A percentile compares a stretch with the other conserved stretches of the same genome.
Conservation (phyloP, 179 eudicot genomes). For the Gypsophila paniculata region DNA sequence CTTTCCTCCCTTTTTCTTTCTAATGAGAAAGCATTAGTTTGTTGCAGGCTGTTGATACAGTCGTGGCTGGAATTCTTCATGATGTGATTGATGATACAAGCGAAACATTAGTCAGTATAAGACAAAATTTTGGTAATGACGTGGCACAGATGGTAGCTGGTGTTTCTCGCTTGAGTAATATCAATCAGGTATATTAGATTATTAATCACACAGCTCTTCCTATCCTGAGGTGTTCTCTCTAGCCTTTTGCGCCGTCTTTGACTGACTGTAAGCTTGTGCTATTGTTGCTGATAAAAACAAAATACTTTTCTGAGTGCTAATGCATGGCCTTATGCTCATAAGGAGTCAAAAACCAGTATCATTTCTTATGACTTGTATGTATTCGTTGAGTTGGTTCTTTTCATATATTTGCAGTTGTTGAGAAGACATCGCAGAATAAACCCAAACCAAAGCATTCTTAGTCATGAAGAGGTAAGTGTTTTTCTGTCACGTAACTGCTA, state of each 20-base stretch:
- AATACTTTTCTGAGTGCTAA: neutral
- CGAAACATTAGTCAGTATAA: slow-evolving; percentile 50
- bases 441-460: slow-evolving; percentile 50
- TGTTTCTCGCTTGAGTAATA: slow-evolving; percentile 85
- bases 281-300: neutral
- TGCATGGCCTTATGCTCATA: neutral
- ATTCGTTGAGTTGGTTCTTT: slow-evolving; percentile 9
- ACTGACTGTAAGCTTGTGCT: neutral
- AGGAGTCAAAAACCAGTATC: neutral
- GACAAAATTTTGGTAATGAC: slow-evolving; percentile 68
- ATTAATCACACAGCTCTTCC: neutral
- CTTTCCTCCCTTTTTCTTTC: neutral
- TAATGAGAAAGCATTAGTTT: slow-evolving; percentile 15
- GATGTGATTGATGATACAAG: slow-evolving; percentile 86
- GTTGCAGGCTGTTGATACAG: slow-evolving; percentile 79
- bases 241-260: neutral
- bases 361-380: neutral
- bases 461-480: slow-evolving; percentile 65
- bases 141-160: slow-evolving; percentile 84
- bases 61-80: slow-evolving; percentile 93
- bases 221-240: neutral
- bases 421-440: slow-evolving; percentile 81
- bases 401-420: slow-evolving; percentile 45
- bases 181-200: slow-evolving; percentile 65
- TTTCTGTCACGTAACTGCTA: neutral